phyloP scores from a whole-genome alignment of 148 eudicot genomes.

The Simmondsia chinensis region DNA sequence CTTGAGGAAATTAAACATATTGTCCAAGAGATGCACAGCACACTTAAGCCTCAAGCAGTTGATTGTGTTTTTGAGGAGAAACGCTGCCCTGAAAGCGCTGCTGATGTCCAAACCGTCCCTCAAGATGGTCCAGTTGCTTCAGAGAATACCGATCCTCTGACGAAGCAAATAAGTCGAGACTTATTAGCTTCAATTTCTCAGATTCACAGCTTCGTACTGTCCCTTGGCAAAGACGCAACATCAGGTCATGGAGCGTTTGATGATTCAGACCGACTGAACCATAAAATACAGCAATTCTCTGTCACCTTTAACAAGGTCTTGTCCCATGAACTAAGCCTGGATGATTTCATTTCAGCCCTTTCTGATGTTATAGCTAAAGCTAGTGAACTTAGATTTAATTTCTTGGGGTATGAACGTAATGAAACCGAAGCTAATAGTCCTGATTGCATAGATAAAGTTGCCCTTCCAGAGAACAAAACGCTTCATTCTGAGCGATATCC shows the following conservation, averaged over 20 bases:
- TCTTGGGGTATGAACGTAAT: constrained; percentile 47
- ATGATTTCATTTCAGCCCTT: constrained; percentile 59
- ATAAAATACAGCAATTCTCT: constrained; percentile 42
- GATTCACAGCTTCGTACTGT: constrained; percentile 44
- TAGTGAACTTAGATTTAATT: constrained; percentile 45
- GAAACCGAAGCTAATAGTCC: constrained; percentile 51
- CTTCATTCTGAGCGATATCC: constrained; percentile 37
- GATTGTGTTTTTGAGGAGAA: constrained; percentile 29
- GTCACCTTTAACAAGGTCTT: constrained; percentile 40
- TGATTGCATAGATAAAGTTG: constrained; percentile 92
- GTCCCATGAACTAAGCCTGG: constrained; percentile 27
- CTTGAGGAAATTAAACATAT: constrained; percentile 45
- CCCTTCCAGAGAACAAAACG: constrained; percentile 68
- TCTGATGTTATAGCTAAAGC: constrained; percentile 58
- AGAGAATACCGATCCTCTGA: constrained; percentile 32
- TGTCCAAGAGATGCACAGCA: constrained; percentile 40
- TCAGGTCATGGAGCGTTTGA: constrained; percentile 32
- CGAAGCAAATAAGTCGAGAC: constrained; percentile 33
- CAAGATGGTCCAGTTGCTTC: constrained; percentile 22
- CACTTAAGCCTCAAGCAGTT: constrained; percentile 23
- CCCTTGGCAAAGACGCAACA: constrained; percentile 57
- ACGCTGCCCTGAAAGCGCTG: constrained; percentile 21
- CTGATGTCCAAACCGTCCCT: constrained; percentile 12
- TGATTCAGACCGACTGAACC: constrained; percentile 32
- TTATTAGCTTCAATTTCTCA: constrained; percentile 44